phyloP scores from a whole-genome alignment of 2,329 filamentous ascomycete species.

The Aureobasidium subglaciale region DNA sequence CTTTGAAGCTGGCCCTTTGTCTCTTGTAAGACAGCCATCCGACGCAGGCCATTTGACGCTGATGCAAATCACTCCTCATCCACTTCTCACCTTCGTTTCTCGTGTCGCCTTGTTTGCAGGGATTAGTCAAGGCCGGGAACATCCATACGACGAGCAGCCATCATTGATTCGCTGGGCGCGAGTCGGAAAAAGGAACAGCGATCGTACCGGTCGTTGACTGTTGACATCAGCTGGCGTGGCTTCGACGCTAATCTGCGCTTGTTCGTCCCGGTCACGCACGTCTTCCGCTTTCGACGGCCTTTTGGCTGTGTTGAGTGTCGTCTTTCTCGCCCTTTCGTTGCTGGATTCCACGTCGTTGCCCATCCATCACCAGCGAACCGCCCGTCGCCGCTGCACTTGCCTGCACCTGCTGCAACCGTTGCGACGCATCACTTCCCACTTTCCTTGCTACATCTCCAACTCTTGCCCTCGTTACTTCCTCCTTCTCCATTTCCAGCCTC shows the following conservation, averaged over 20 bases:
- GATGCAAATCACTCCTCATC: background rate
- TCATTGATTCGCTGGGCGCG: background rate
- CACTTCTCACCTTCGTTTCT: background rate
- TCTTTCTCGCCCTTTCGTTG: background rate
- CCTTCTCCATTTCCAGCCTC: conserved; percentile 1
- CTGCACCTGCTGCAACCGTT: background rate
- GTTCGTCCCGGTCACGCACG: conserved; percentile 6
- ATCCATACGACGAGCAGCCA: no score
- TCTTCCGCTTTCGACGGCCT: background rate
- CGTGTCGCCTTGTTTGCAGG: background rate
- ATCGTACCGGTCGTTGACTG: conserved; percentile 9
- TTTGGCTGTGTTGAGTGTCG: conserved; percentile 5
- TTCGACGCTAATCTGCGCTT: conserved; percentile 15
- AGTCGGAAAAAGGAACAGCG: background rate
- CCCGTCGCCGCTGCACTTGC: conserved; percentile 1
- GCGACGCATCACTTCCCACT: background rate
- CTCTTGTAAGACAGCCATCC: background rate
- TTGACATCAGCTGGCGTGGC: conserved; percentile 16
- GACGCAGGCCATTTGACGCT: background rate
- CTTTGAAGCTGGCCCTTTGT: background rate
- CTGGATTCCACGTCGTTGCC: conserved; percentile 1
- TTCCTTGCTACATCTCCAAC: conserved; percentile 2
- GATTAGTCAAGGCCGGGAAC: no score
- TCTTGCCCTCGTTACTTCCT: background rate
- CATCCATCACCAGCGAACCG: conserved; percentile 1